These are phyloP conservation scores for Neonectria magnoliae DNA, from an alignment of 2,329 filamentous ascomycete species.

Conservation along the genomic window DNA sequence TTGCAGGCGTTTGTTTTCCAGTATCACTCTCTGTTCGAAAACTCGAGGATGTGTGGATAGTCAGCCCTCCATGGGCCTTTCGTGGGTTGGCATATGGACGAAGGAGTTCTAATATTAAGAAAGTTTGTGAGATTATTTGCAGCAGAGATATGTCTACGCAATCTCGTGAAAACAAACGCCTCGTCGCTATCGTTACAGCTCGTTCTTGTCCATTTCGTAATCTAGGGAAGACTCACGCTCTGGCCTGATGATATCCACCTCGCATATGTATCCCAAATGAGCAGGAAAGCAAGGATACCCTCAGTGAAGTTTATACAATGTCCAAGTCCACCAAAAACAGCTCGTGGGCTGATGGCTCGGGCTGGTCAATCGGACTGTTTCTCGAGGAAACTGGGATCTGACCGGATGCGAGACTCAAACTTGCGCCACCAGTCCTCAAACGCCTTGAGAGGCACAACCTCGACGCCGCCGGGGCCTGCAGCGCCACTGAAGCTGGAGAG, in stretches of 20 bases:
- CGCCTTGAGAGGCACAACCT: slow-evolving; percentile 91
- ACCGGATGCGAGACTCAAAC: slow-evolving; percentile 87
- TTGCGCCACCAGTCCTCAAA: slow-evolving; percentile 99
- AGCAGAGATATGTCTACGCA: slow-evolving; percentile 6
- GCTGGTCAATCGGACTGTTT: slow-evolving; percentile 53
- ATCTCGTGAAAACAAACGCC: slow-evolving; percentile 20
- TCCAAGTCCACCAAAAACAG: background rate
- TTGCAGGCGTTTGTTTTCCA: slow-evolving; percentile 23
- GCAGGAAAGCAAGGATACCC: background rate
- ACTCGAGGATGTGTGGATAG: background rate
- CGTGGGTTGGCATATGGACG: background rate
- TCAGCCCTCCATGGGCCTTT: background rate
- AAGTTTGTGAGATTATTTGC: slow-evolving; percentile 6
- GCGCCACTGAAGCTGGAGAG: slow-evolving; percentile 84
- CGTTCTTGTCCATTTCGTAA: background rate
- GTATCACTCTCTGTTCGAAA: background rate
- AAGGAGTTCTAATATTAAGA: background rate
- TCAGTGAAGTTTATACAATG: background rate
- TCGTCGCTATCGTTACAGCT: slow-evolving; percentile 16
- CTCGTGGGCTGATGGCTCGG: slow-evolving; percentile 26
- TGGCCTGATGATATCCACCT: background rate
- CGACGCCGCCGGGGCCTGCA: slow-evolving; percentile 69
- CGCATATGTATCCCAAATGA: background rate
- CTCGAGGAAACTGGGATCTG: slow-evolving; percentile 90
- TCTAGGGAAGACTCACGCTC: background rate